Percentiles rank a stretch among this genome's conserved stretches.
Conservation (phyloP, 1,139 yeast species). For the Yamadazyma dendronema region DNA sequence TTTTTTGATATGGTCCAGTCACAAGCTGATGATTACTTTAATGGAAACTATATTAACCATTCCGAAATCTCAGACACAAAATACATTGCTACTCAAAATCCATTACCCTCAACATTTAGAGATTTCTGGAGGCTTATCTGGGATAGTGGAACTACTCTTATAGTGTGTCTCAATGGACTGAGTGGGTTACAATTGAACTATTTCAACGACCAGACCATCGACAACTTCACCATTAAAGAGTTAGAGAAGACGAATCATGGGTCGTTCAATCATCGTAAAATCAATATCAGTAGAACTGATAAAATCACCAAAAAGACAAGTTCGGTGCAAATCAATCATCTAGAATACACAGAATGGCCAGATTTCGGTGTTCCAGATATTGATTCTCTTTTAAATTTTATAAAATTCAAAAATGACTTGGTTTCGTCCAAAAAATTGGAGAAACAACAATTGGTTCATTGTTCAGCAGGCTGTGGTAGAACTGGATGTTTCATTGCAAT, state of each 20-base stretch:
- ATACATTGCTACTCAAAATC: conserved; percentile 48
- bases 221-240: conserved; percentile 15
- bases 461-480: conserved; percentile 85
- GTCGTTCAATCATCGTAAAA: conserved; percentile 13
- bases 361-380: conserved; percentile 72
- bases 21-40: conserved; percentile 35
- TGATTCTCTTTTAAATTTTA: conserved; percentile 51
- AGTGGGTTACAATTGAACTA: conserved; percentile 16
- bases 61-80: conserved; percentile 19
- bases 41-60: conserved; percentile 37
- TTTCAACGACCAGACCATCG: conserved; percentile 21
- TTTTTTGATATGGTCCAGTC: conserved; percentile 4
- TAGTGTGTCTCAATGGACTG: conserved; percentile 65
- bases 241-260: conserved; percentile 11
- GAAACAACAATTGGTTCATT: conserved; percentile 48
- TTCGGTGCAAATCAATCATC: conserved; percentile 44
- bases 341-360: conserved; percentile 78
- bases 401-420: conserved; percentile 46
- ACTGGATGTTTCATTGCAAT: conserved; percentile 75
- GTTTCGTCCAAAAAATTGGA: conserved; percentile 19
- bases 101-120: conserved; percentile 36
- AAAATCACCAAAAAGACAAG: conserved; percentile 8
- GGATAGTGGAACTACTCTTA: conserved; percentile 58
- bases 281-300: conserved; percentile 10
- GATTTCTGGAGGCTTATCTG: conserved; percentile 48